Percentiles rank a stretch among this genome's conserved stretches.
These are phyloP conservation scores for Austroboletus novae-zelandiae DNA, from an alignment of 1,284 basidiomycete species.

Conservation along the genomic window DNA sequence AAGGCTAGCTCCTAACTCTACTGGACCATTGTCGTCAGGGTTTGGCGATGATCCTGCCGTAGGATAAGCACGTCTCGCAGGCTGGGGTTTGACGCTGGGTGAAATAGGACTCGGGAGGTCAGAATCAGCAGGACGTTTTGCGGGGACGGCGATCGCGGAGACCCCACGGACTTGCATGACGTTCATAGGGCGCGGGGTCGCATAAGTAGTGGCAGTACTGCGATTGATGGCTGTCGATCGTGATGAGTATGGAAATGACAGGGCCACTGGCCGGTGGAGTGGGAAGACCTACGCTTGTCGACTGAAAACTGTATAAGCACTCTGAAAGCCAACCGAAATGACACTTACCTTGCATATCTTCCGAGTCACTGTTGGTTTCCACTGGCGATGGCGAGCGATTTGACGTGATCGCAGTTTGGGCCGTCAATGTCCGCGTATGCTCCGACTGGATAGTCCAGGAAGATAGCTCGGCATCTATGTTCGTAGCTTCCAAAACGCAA, in stretches of 20 bases:
- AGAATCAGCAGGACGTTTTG: slow-evolving; percentile 16
- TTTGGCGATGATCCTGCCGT: not conserved
- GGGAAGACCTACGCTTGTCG: not conserved
- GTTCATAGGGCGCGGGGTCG: not conserved
- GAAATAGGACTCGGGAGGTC: not conserved
- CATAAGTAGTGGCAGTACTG: not conserved
- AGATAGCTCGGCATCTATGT: slow-evolving; percentile 19
- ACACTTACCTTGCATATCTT: slow-evolving; percentile 18
- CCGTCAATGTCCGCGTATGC: slow-evolving; percentile 19
- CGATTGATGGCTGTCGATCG: slow-evolving; percentile 5
- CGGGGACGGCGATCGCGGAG: slow-evolving; percentile 5
- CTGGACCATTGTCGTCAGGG: not conserved
- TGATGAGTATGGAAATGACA: slow-evolving; percentile 8
- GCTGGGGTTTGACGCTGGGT: slow-evolving; percentile 7
- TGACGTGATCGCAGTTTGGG: slow-evolving; percentile 5
- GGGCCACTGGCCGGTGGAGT: not conserved
- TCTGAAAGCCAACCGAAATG: not conserved
- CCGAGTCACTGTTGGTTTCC: slow-evolving; percentile 17
- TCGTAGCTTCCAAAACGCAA: slow-evolving; percentile 8
- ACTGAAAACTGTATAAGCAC: slow-evolving; percentile 4
- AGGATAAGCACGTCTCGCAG: slow-evolving; percentile 17
- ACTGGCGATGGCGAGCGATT: slow-evolving; percentile 22
- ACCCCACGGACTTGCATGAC: not conserved
- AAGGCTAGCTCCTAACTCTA: slow-evolving; percentile 17
- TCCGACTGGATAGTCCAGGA: slow-evolving; percentile 19